phyloP scores from a whole-genome alignment of 139 green algal genomes.

The Deuterostichococcus epilithicus region DNA sequence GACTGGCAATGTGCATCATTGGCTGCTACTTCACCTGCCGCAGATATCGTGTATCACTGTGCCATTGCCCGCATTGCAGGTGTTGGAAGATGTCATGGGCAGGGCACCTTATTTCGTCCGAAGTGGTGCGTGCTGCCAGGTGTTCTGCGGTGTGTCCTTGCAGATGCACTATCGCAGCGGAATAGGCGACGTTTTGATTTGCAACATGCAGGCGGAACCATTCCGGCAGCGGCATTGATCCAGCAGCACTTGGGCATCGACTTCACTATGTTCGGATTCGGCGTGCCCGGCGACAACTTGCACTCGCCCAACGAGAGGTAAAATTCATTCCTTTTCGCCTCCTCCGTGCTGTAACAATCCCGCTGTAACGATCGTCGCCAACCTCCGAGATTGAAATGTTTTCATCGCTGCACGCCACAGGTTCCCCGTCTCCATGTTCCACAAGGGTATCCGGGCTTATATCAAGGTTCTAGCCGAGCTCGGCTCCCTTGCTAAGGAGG shows the following conservation, averaged over 20 bases:
- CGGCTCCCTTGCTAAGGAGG: neutral
- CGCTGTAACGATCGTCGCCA: too few relatives aligned
- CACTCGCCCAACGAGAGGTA: conserved; percentile 56
- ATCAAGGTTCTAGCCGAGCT: neutral
- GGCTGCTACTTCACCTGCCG: neutral
- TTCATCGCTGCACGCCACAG: too few relatives aligned
- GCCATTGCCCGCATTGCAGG: too few relatives aligned
- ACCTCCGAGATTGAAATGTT: too few relatives aligned
- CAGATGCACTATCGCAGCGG: neutral
- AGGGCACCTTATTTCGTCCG: conserved; percentile 22
- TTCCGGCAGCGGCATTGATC: conserved; percentile 58
- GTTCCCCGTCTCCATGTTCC: neutral
- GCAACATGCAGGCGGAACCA: conserved; percentile 42
- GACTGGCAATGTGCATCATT: too few relatives aligned
- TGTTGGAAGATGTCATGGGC: conserved; percentile 30
- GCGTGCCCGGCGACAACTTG: conserved; percentile 47
- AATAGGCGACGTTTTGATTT: conserved; percentile 10
- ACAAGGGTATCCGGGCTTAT: neutral
- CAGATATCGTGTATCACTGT: too few relatives aligned
- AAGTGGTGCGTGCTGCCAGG: too few relatives aligned
- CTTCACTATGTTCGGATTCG: conserved; percentile 60
- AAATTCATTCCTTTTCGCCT: neutral
- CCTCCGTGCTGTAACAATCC: too few relatives aligned
- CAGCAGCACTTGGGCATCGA: conserved; percentile 34
- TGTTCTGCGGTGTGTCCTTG: conserved; percentile 5